Percentiles rank a stretch among this genome's conserved stretches.
Evolutionary conservation across 1,139 yeast genomes (phyloP).

Genomic region (Pichia kudriavzevii): DNA sequence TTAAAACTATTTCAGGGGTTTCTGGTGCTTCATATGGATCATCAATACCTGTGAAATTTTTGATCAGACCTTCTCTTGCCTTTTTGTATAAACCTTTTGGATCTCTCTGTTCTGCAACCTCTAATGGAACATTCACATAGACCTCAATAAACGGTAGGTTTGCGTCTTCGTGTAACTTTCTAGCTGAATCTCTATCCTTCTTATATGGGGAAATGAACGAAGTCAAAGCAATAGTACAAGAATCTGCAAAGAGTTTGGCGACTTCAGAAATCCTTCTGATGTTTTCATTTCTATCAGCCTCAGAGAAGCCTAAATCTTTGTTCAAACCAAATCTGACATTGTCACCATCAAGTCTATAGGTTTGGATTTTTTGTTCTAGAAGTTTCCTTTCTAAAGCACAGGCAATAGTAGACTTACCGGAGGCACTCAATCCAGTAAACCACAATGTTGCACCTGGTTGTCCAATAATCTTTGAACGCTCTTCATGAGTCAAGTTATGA

Average conservation of each 20-base stretch:
- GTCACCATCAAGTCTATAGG: slow-evolving; percentile 93
- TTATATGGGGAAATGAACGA: slow-evolving; percentile 90
- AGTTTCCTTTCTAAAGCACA: slow-evolving; percentile 85
- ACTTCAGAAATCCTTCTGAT: slow-evolving; percentile 93
- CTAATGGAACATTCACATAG: slow-evolving; percentile 84
- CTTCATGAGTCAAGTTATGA: slow-evolving; percentile 74
- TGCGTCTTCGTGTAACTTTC: slow-evolving; percentile 72
- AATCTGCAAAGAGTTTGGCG: slow-evolving; percentile 84
- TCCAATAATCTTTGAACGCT: slow-evolving; percentile 61
- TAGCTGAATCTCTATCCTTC: slow-evolving; percentile 75
- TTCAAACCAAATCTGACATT: slow-evolving; percentile 89
- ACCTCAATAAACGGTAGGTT: slow-evolving; percentile 83
- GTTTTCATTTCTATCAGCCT: slow-evolving; percentile 86
- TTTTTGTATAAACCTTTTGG: slow-evolving; percentile 95
- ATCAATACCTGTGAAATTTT: slow-evolving; percentile 90
- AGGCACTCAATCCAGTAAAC: slow-evolving; percentile 93
- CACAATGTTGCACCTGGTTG: slow-evolving; percentile 89
- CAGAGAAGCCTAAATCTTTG: slow-evolving; percentile 90
- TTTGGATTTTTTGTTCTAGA: slow-evolving; percentile 55
- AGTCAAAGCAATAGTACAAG: slow-evolving; percentile 77
- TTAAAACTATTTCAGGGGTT: slow-evolving; percentile 72
- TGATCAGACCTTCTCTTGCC: slow-evolving; percentile 90
- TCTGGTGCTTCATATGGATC: slow-evolving; percentile 96
- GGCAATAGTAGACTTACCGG: slow-evolving; percentile 92
- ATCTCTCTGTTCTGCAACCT: slow-evolving; percentile 91